Base-by-base conservation (phyloP, 306 rosid genomes). In the Cucurbita ficifolia region DNA sequence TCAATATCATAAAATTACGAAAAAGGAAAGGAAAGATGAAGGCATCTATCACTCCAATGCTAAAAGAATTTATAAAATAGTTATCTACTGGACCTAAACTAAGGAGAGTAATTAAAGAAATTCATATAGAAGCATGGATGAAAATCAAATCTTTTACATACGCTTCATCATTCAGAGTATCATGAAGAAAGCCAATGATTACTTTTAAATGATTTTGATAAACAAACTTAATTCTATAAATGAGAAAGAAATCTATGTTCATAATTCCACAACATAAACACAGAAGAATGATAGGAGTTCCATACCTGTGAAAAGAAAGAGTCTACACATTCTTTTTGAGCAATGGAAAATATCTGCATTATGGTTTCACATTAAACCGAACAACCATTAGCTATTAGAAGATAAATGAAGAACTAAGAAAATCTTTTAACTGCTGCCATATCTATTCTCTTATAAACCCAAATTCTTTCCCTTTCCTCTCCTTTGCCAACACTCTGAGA, bases 251-350 rank as follows among this genome's bases (percentile, higher is more conserved):
- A 77, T 81, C 57, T 11, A 52, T 73, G 35, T 53, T 51, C 67
- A 72, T 38, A 76, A 75, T 65, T 54, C 35, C 48, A 55, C 39
- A 77, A 75, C 54, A 48, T 48, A 70, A 59, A 69, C 53, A 9
- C 43, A 17, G 57, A 38, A 59, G 49, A 70, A 62, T 65, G 57
- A 70, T 52, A 71, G 64, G 55, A 71, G 71, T 55, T 80, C 49
- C 52, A 60, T 81, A 91, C 99, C 96, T 95, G 99, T 54, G 99
- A 95, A 79, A 87, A 91, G 84, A 95, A 91, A 68, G 97, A 87
- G 74, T 91, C 99, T 73, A 95, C 83, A 50, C 85, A 80, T 81
- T 86, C 91, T 87, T 84, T 95, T 77, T 95, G 99, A 55, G 97
- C 96, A 79, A 81, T 72, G 14, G 96, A 96, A 86, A 95, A 95